Evolutionary conservation across 1,139 yeast species (phyloP).

Genomic region (Candida sp.): DNA sequence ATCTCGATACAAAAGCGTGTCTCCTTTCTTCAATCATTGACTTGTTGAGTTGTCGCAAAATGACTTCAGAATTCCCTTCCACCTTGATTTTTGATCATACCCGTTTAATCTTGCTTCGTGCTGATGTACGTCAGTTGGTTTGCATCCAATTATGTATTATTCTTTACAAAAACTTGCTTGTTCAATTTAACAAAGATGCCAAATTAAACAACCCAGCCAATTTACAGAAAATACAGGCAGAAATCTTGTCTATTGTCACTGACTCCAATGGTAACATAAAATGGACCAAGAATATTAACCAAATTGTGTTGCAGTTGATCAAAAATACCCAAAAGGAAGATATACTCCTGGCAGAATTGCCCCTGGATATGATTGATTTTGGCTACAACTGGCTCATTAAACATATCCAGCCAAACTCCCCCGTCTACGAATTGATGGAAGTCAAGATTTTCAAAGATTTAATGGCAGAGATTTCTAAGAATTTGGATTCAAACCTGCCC

Average conservation of each 20-base stretch:
- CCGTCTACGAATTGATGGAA: constrained; percentile 77
- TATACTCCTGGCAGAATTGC: constrained; percentile 16
- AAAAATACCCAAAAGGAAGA: constrained; percentile 27
- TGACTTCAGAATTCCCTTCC: constrained; percentile 82
- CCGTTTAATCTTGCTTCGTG: constrained; percentile 70
- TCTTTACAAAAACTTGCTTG: constrained; percentile 65
- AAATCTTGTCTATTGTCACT: constrained; percentile 74
- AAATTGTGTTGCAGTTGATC: constrained; percentile 70
- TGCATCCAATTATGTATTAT: constrained; percentile 75
- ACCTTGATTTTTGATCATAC: constrained; percentile 88
- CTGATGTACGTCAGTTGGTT: constrained; percentile 82
- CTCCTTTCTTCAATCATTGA: constrained; percentile 53
- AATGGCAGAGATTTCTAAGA: constrained; percentile 26
- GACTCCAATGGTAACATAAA: constrained; percentile 85
- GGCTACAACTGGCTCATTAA: constrained; percentile 78
- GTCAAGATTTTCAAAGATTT: constrained; percentile 56
- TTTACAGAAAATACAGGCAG: constrained; percentile 43
- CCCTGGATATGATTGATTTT: constrained; percentile 53
- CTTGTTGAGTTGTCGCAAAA: constrained; percentile 70
- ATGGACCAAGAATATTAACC: constrained; percentile 82
- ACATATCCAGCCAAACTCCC: constrained; percentile 83
- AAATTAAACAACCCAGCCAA: constrained; percentile 23
- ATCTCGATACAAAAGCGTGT: constrained; percentile 21
- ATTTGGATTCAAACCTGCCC: constrained; percentile 9
- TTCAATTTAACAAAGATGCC: constrained; percentile 17